These are phyloP conservation scores for Taiozyma sp. DNA, from an alignment of 1,139 yeast species.

Conservation along the genomic window DNA sequence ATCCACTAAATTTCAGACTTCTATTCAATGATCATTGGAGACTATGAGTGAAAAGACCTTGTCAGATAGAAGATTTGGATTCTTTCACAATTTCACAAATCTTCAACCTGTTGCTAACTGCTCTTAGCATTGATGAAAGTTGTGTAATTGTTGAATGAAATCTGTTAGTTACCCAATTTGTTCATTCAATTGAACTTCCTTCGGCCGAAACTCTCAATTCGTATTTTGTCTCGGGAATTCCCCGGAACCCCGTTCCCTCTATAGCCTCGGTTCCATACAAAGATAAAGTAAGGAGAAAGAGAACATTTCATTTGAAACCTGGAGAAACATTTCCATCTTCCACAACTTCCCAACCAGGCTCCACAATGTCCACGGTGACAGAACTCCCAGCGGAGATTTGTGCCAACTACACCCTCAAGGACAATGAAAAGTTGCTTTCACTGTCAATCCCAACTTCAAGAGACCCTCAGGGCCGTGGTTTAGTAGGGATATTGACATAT, in stretches of 20 bases:
- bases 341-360: neutral
- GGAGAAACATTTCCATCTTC: neutral
- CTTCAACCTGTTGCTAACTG: too few species aligned
- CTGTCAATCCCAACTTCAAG: slow-evolving; percentile 14
- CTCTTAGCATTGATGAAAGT: too few species aligned
- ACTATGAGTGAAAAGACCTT: too few species aligned
- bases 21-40: too few species aligned
- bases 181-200: too few species aligned
- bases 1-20: too few species aligned
- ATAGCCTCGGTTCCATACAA: neutral
- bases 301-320: neutral
- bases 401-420: slow-evolving; percentile 17
- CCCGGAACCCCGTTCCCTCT: neutral
- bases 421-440: slow-evolving; percentile 19
- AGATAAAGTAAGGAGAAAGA: too few species aligned
- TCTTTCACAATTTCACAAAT: too few species aligned
- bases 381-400: slow-evolving; percentile 14
- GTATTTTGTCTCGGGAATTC: neutral
- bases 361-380: slow-evolving; percentile 6
- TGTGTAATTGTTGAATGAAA: too few species aligned
- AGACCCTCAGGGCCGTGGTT: slow-evolving; percentile 19
- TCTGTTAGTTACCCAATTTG: too few species aligned
- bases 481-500: slow-evolving; percentile 29
- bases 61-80: too few species aligned
- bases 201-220: too few species aligned